Base-by-base conservation (phyloP, 805 yeast species). In the Jamesozyma spencerorum region DNA sequence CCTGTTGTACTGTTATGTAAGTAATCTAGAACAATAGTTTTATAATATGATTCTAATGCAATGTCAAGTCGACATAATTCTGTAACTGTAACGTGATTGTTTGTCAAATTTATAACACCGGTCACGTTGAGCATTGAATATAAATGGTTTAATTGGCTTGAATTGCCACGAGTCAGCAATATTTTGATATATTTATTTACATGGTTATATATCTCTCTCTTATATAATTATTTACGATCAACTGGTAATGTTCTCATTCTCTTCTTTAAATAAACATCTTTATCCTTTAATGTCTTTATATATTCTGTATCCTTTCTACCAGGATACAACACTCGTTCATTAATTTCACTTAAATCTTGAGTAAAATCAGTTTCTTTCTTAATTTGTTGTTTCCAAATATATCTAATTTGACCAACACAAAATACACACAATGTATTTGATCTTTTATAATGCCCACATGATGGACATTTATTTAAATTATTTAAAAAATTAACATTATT, bases 381-480 rank as follows among this genome's bases (percentile, higher is more conserved):
- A 13, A 57, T 54, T 42, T 54, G 60, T 22, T 53, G 57, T 50
- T 75, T 81, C 85, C 95, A 85, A 34, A 81, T 69, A 42, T 73
- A 68, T 59, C 77, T 80, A 55, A 92, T 82, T 58, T 87, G 87
- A 26, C 73, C 76, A 43, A 85, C 88, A 66, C 98, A 90, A 55
- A 83, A 75, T 94, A 86, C 85, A 65, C 98, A 90, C 53, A 90
- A 70, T 42, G 87, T 79, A 62, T 92, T 95, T 1, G 92, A 78
- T 56, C 96, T 74, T 65, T 90, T 92, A 52, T 77, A 81, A 47
- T 84, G 81, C 34, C 98, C 98, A 66, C 98, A 90, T 0, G 95
- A 81, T 2, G 97, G 97, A 60, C 98, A 90, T 60, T 94, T 75
- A 47, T 82, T 85, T 54, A 92, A 68, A 57, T 85, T 81, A 41